Evolutionary conservation across 2,329 filamentous ascomycete species (phyloP).

Genomic region (Pseudomassariella vexata): DNA sequence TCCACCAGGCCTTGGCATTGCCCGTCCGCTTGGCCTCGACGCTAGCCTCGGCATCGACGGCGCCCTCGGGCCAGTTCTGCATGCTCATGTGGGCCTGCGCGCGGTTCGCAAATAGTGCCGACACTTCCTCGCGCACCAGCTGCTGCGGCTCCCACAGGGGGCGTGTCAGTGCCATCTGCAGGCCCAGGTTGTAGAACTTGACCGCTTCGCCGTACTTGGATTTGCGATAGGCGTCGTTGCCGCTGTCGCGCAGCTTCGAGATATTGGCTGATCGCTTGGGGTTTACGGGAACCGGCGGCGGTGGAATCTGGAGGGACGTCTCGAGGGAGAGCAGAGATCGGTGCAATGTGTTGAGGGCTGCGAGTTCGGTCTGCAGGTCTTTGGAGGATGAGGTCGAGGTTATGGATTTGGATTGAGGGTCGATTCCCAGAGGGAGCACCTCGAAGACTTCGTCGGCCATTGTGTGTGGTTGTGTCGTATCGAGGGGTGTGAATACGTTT

Average conservation of each 20-base stretch:
- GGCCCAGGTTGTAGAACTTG: conserved; percentile 75
- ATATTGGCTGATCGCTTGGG: conserved; percentile 86
- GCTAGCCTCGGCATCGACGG: conserved; percentile 81
- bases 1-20: conserved; percentile 94
- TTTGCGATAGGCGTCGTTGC: conserved; percentile 79
- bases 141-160: conserved; percentile 84
- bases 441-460: conserved; percentile 64
- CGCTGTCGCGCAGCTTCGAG: conserved; percentile 82
- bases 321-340: conserved; percentile 63
- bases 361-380: conserved; percentile 58
- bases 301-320: conserved; percentile 61
- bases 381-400: conserved; percentile 39
- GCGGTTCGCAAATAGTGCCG: conserved; percentile 75
- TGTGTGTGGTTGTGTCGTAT: too few species aligned
- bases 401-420: conserved; percentile 76
- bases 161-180: conserved; percentile 79
- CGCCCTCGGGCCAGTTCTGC: conserved; percentile 76
- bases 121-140: conserved; percentile 78
- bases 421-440: conserved; percentile 73
- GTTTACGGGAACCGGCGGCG: conserved; percentile 85
- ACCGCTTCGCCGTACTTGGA: conserved; percentile 68
- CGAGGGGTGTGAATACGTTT: too few species aligned
- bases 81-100: conserved; percentile 85
- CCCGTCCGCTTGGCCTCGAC: conserved; percentile 81
- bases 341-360: conserved; percentile 74